Evolutionary conservation across 2,329 filamentous ascomycete genomes (phyloP).

Genomic region (Helotiales sp.): DNA sequence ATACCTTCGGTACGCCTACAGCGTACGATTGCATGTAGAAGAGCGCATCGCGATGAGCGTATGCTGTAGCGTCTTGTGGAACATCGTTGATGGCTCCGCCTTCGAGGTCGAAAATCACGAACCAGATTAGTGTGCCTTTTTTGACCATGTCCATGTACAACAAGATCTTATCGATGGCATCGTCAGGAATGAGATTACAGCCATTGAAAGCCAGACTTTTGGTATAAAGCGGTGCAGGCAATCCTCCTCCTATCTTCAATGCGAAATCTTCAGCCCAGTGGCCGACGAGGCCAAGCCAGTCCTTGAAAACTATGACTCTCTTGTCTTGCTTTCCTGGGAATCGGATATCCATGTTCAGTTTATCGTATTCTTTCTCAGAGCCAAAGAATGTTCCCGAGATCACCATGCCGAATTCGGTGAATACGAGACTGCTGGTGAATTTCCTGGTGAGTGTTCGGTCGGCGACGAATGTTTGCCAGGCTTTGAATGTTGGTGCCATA

Average conservation of each 20-base stretch:
- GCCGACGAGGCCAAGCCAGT: constrained; percentile 66
- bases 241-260: constrained; percentile 39
- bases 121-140: constrained; percentile 61
- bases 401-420: constrained; percentile 57
- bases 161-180: constrained; percentile 56
- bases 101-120: constrained; percentile 65
- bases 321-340: constrained; percentile 50
- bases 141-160: constrained; percentile 55
- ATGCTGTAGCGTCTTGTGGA: constrained; percentile 60
- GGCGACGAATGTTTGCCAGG: constrained; percentile 62
- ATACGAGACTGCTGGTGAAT: constrained; percentile 61
- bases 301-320: constrained; percentile 55
- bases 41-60: constrained; percentile 66
- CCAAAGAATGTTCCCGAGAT: constrained; percentile 68
- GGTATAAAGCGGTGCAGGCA: constrained; percentile 18
- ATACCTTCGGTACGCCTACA: constrained; percentile 51
- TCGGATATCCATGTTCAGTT: constrained; percentile 53
- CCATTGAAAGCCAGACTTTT: constrained; percentile 27
- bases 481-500: constrained; percentile 55
- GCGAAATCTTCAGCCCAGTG: constrained; percentile 56
- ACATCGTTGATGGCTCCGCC: constrained; percentile 65
- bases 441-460: constrained; percentile 61
- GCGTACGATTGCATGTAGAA: constrained; percentile 55
- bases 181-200: constrained; percentile 48
- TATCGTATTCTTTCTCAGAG: constrained; percentile 58